phyloP scores from a whole-genome alignment of 2,329 filamentous ascomycete species.

The Fusarium setosum region DNA sequence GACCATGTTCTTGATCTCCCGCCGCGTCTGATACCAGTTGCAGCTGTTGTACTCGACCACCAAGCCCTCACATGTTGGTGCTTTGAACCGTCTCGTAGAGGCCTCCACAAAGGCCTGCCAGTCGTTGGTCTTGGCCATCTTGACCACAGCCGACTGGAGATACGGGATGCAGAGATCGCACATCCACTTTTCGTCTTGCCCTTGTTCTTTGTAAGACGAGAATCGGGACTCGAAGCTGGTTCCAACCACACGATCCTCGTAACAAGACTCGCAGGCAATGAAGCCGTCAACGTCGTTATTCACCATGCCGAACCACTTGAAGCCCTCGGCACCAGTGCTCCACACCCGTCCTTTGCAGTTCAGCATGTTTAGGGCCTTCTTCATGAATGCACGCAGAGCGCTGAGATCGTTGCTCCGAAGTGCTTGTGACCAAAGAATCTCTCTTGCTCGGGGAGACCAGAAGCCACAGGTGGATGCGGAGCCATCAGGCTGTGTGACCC shows the following conservation, averaged over 20 bases:
- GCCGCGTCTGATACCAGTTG: slow-evolving; percentile 43
- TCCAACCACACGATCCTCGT: slow-evolving; percentile 46
- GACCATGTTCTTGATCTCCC: slow-evolving; percentile 39
- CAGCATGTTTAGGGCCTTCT: slow-evolving; percentile 37
- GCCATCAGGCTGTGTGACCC: slow-evolving; percentile 38
- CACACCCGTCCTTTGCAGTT: slow-evolving; percentile 44
- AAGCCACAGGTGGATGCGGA: slow-evolving; percentile 47
- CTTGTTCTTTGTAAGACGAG: slow-evolving; percentile 39
- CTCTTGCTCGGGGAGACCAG: slow-evolving; percentile 47
- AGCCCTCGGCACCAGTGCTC: slow-evolving; percentile 34
- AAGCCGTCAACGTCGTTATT: slow-evolving; percentile 46
- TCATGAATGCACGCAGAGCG: slow-evolving; percentile 43
- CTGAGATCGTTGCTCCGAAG: slow-evolving; percentile 39
- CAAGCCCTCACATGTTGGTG: slow-evolving; percentile 46
- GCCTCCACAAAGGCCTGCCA: slow-evolving; percentile 48
- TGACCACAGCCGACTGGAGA: slow-evolving; percentile 28
- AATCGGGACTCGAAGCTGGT: slow-evolving; percentile 47
- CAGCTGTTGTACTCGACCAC: slow-evolving; percentile 32
- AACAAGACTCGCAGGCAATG: slow-evolving; percentile 53
- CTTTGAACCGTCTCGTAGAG: slow-evolving; percentile 22
- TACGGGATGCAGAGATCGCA: slow-evolving; percentile 47
- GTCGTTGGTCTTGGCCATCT: slow-evolving; percentile 36
- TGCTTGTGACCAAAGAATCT: slow-evolving; percentile 49
- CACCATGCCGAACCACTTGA: slow-evolving; percentile 48
- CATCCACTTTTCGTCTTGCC: slow-evolving; percentile 44